Evolutionary conservation across 208 protist species (phyloP).

Genomic region (Leishmania gerbilli): DNA sequence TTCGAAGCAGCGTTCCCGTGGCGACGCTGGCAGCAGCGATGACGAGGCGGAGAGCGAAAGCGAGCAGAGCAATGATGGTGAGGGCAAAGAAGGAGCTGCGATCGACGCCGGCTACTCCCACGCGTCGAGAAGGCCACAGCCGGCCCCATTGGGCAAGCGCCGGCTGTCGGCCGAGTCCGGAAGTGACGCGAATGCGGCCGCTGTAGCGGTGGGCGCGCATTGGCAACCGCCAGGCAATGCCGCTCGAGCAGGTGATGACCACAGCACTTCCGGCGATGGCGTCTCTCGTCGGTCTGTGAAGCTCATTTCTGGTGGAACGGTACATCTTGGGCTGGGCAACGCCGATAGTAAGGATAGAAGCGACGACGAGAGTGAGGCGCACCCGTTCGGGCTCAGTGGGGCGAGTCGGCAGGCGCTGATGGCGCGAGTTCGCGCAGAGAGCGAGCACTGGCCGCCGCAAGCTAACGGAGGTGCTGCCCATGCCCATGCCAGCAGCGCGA

Average conservation of each 20-base stretch:
- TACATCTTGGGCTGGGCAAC: background rate
- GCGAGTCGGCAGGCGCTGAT: constrained; percentile 21
- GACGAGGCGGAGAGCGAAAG: background rate
- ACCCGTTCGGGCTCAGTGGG: constrained; percentile 17
- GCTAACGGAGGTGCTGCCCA: background rate
- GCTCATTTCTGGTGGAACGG: background rate
- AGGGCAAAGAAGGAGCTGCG: background rate
- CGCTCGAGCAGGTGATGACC: background rate
- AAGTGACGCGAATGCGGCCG: background rate
- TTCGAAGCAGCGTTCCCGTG: background rate
- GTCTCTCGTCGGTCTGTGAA: background rate
- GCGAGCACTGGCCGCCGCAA: constrained; percentile 13
- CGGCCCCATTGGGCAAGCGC: background rate
- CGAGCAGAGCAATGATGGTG: background rate
- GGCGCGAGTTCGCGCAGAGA: constrained; percentile 27
- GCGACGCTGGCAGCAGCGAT: background rate
- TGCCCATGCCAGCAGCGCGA: background rate
- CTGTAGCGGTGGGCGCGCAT: background rate
- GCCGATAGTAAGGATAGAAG: background rate
- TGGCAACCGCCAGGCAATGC: constrained; percentile 21
- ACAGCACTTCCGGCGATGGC: background rate
- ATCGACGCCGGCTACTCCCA: background rate
- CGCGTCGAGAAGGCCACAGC: background rate
- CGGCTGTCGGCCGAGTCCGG: background rate
- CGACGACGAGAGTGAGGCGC: constrained; percentile 9